phyloP scores from a whole-genome alignment of 106 monocot genomes.

The Iris macrosiphon region DNA sequence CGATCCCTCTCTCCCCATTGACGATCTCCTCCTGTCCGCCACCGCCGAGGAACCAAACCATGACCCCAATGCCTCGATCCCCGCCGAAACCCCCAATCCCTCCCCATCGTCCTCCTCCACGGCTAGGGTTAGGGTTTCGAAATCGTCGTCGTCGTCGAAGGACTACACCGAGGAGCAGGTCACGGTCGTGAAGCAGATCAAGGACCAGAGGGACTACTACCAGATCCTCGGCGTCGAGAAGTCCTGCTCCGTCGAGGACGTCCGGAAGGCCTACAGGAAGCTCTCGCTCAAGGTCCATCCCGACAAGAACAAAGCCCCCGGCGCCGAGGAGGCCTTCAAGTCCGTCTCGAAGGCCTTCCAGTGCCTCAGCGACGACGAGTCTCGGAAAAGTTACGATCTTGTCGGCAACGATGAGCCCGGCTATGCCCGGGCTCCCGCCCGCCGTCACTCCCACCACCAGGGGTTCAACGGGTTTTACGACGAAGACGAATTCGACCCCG shows the following conservation, averaged over 20 bases:
- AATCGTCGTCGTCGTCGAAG: slow-evolving; percentile 15
- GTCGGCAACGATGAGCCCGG: slow-evolving; percentile 33
- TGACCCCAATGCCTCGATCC: neutral
- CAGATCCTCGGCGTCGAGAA: slow-evolving; percentile 74
- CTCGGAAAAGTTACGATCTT: slow-evolving; percentile 70
- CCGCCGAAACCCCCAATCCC: neutral
- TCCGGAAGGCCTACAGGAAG: slow-evolving; percentile 84
- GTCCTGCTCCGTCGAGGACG: slow-evolving; percentile 78
- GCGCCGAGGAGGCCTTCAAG: slow-evolving; percentile 94
- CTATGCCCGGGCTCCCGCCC: slow-evolving; percentile 8
- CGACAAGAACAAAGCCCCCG: slow-evolving; percentile 92
- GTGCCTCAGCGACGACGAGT: slow-evolving; percentile 85
- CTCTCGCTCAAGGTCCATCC: slow-evolving; percentile 93
- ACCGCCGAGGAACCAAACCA: slow-evolving; percentile 8
- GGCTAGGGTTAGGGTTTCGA: slow-evolving; percentile 10
- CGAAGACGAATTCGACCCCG: slow-evolving; percentile 68
- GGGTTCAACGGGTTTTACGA: slow-evolving; percentile 76
- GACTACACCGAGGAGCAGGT: slow-evolving; percentile 85
- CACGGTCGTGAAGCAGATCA: slow-evolving; percentile 66
- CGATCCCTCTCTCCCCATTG: slow-evolving; percentile 67
- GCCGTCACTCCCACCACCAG: slow-evolving; percentile 10
- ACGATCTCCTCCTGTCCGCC: slow-evolving; percentile 38
- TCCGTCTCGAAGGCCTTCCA: slow-evolving; percentile 93
- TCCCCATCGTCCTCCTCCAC: slow-evolving; percentile 13
- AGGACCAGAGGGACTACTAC: slow-evolving; percentile 83